These are phyloP conservation scores for Fusarium sp. DNA, from an alignment of 2,329 filamentous ascomycete genomes.

Conservation along the genomic window DNA sequence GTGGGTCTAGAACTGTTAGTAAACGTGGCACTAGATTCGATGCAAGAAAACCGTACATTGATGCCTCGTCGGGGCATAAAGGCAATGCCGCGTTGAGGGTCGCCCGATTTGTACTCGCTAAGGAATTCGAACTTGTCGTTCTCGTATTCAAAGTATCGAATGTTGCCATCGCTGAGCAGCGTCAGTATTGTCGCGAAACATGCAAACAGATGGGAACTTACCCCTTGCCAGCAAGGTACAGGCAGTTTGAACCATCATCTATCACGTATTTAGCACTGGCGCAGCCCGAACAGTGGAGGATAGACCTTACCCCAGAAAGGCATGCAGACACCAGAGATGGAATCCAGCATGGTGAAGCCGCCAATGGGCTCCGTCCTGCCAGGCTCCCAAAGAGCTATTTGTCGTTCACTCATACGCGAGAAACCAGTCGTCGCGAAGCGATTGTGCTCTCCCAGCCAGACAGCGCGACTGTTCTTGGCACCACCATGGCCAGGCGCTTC, in stretches of 20 bases:
- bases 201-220: constrained; percentile 56
- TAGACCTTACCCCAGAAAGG: constrained; percentile 87
- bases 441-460: constrained; percentile 98
- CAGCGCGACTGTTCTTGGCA: constrained; percentile 95
- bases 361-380: constrained; percentile 87
- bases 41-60: constrained; percentile 67
- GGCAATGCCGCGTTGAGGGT: constrained; percentile 93
- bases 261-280: constrained; percentile 37
- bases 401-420: constrained; percentile 97
- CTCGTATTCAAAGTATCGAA: constrained; percentile 97
- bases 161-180: constrained; percentile 86
- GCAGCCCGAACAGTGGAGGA: neutral
- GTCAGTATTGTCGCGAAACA: constrained; percentile 10
- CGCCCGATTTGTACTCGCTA: constrained; percentile 95
- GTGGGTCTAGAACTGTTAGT: constrained; percentile 69
- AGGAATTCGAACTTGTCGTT: constrained; percentile 99
- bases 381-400: constrained; percentile 95
- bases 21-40: neutral
- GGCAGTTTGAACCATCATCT: constrained; percentile 91
- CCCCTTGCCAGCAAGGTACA: constrained; percentile 98
- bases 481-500: constrained; percentile 88
- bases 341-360: constrained; percentile 90
- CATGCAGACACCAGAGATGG: constrained; percentile 98
- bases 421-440: constrained; percentile 96
- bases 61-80: constrained; percentile 96